Base-by-base conservation (phyloP, 345 rosid species). In the Camelina hispida region DNA sequence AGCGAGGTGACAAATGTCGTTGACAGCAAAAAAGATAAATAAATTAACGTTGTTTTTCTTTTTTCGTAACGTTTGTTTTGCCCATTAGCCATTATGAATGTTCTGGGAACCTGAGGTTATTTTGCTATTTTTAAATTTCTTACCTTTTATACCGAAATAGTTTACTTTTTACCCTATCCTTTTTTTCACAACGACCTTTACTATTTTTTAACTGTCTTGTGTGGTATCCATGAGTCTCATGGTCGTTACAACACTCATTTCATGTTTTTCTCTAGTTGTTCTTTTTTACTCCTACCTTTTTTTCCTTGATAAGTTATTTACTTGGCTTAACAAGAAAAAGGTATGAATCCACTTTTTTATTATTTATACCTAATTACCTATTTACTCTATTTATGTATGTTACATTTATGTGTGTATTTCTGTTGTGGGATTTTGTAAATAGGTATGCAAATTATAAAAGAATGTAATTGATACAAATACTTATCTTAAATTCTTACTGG, bases 241-340 rank as follows among this genome's bases (percentile, higher is more conserved):
- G 79, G 79, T 28, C 68, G 68, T 75, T 75, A 59, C 73, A 50
- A 75, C 73, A 75, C 62, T 58, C 62, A 2, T 67, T 58, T 57
- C 61, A 67, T 74, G 72, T 66, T 74, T 74, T 52, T 61, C 14
- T 23, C 9, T 32, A 48, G 3, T 40, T 55, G 40, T 35, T 57
- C 11, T 46, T 23, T 65, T 66, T 34, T 1, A 34, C 42, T 44
- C 4, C 5, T 22, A 20, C 13, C 5, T 18, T 63, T 73, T 37
- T 2, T 34, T 34, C 37, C 52, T 2, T 65, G 57, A 55, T 17
- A 64, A 30, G 48, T 14, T 63, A 53, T 63, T 63, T 73, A 54
- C 57, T 46, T 14, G 42, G 47, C 46, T 40, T 16, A 34, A 34
- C 37, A 34, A 34, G 9, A 34, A 34, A 34, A 34, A 7, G 37